Evolutionary conservation across 2,329 filamentous ascomycete genomes (phyloP).

Genomic region (Diaporthe longicolla): DNA sequence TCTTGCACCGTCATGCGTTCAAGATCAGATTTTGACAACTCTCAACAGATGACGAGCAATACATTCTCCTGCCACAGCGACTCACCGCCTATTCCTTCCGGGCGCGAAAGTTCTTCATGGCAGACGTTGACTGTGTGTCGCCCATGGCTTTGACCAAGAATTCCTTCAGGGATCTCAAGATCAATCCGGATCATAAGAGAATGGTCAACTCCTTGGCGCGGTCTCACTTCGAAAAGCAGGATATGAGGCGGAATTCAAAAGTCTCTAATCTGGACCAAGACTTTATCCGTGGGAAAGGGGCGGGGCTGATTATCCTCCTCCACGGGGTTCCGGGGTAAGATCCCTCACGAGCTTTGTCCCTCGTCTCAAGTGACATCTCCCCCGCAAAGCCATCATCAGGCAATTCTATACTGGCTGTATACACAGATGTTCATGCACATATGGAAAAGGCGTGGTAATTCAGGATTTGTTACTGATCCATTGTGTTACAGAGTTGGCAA

Average conservation of each 20-base stretch:
- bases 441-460: too few species aligned
- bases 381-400: too few species aligned
- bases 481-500: slow-evolving; percentile 11
- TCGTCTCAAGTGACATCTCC: too few species aligned
- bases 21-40: neutral
- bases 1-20: neutral
- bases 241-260: neutral
- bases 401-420: too few species aligned
- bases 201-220: slow-evolving; percentile 23
- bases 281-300: slow-evolving; percentile 48
- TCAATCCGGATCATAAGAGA: slow-evolving; percentile 17
- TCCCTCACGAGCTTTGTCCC: too few species aligned
- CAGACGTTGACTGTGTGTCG: slow-evolving; percentile 24
- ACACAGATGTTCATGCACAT: too few species aligned
- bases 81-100: slow-evolving; percentile 26
- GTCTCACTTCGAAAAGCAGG: slow-evolving; percentile 35
- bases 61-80: slow-evolving; percentile 25
- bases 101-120: slow-evolving; percentile 32
- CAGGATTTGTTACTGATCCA: neutral
- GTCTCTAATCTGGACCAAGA: slow-evolving; percentile 29
- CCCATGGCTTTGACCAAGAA: neutral
- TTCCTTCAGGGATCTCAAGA: slow-evolving; percentile 23
- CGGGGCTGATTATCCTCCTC: slow-evolving; percentile 31
- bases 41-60: neutral
- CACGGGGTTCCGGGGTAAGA: slow-evolving; percentile 41